Evolutionary conservation across 495 filamentous ascomycete genomes (phyloP), one percentile per base, ranked within the genome.

Genomic region (Cairneyella variabilis): DNA sequence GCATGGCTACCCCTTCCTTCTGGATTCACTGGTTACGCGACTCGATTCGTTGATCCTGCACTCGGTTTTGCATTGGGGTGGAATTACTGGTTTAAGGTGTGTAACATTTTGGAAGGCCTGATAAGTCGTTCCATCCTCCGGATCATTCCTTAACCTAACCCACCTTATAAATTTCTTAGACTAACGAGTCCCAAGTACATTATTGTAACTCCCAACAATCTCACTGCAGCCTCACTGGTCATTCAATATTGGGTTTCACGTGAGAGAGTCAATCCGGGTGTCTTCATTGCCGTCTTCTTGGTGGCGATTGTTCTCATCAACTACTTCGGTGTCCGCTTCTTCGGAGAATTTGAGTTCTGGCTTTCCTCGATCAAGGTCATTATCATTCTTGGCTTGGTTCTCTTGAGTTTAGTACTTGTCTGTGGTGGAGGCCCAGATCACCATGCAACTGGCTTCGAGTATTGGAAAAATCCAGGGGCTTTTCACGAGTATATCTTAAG

Each of bases 311-410:
- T 86, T 3, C 55, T 70, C 34, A 65, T 84, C 51, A 90, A 92
- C 63, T 78, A 84, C 54, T 71, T 91, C 32, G 80, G 85, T 2
- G 81, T 90, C n/a, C 66, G 72, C 6, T 77, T 77, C 47, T 90
- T 84, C 54, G 88, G 86, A 46, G 83, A 90, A 70, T 76, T 86
- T 30, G 86, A 88, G 61, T 88, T 89, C 67, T 79, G 72, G 70
- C 83, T 90, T 57, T 81, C 84, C 12, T 80, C 76, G 34, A 73
- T 90, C 70, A 91, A 92, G 61, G 83, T 90, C 56, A 62, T 90
- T 58, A 84, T 84, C 49, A 80, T 90, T 49, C 41, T 88, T 42
- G 87, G 85, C 9, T 49, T 70, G 32, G 64, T 70, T 40, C 56
- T 65, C 8, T 21, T 63, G 27, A 57, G 51, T 46, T 48, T 68